Evolutionary conservation across 2,329 filamentous ascomycete genomes (phyloP).

Genomic region (Fusarium beomiforme): DNA sequence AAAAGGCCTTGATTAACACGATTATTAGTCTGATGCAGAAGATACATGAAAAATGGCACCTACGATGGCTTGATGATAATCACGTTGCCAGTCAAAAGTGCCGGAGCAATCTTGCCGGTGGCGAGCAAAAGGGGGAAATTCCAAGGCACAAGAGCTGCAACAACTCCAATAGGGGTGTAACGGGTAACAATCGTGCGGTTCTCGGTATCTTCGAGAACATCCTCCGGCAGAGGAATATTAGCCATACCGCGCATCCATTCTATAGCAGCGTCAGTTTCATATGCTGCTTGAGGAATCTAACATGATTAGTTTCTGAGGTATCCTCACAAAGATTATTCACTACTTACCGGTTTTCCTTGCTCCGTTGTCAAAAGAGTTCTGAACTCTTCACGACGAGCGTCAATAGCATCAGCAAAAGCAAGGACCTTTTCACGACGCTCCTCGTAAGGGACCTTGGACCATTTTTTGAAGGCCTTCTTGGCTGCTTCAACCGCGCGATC

Average conservation of each 20-base stretch:
- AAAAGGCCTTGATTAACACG: conserved; percentile 50
- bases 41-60: background rate
- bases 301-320: rapidly evolving
- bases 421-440: conserved; percentile 36
- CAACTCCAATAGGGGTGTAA: conserved; percentile 55
- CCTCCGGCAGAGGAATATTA: conserved; percentile 44
- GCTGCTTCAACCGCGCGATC: conserved; percentile 38
- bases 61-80: conserved; percentile 66
- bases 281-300: conserved; percentile 34
- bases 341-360: conserved; percentile 44
- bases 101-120: conserved; percentile 64
- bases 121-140: conserved; percentile 65
- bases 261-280: conserved; percentile 38
- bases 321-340: rapidly evolving
- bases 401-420: conserved; percentile 40
- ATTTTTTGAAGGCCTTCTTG: conserved; percentile 38
- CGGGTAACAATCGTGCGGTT: conserved; percentile 43
- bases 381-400: conserved; percentile 29
- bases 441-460: conserved; percentile 37
- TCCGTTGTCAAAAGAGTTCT: conserved; percentile 38
- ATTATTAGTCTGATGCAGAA: rapidly evolving
- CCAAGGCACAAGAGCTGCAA: conserved; percentile 63
- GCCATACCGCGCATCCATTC: conserved; percentile 45
- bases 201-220: conserved; percentile 51
- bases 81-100: conserved; percentile 64